Evolutionary conservation across 2,329 filamentous ascomycete species (phyloP), one percentile per base, ranked within the genome.

Genomic region (Thelonectria blattea): DNA sequence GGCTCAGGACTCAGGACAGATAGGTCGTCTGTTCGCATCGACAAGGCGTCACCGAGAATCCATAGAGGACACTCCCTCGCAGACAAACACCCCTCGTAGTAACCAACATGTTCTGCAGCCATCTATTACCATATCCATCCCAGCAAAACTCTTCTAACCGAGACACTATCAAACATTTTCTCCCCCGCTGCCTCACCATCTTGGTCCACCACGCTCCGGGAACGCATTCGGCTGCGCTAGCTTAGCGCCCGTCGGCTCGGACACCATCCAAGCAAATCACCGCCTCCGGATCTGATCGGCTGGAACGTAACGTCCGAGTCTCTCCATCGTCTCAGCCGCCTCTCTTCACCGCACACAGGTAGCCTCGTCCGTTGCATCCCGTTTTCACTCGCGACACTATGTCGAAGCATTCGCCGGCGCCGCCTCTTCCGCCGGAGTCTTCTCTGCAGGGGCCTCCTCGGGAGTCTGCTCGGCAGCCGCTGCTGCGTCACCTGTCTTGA

Each of bases 401-500:
- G 58, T 42, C 15, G 58, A 50, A 32, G 54, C 54, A 57, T 58
- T 58, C 24, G 30, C 30, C 17, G 53, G 54, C 1, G 48, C 45
- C 20, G 56, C 52, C 34, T 60, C 58, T 12, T 60, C 48, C 18
- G 34, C 22, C n/a, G 52, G 2, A 12, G 52, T 32, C 47, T 60
- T 55, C 30, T 51, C 46, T 24, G 27, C 24, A 30, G 41, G 8
- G 8, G 27, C 15, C 39, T 46, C 51, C 6, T 12, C 9, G 2
- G 39, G 37, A 54, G 39, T 47, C 43, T 52, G 37, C 60, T 67
- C 65, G 12, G 59, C 41, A 48, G 55, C 52, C 18, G 55, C 51
- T 56, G 64, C 47, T 49, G 55, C 55, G 17, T 68, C 61, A n/a
- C 65, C 67, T 24, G 63, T 66, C 65, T 72, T 71, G 30, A 41